Percentiles rank a stretch among this genome's conserved stretches.
Evolutionary conservation across 2,329 filamentous ascomycete species (phyloP).

Genomic region (Rhinocladiella similis): DNA sequence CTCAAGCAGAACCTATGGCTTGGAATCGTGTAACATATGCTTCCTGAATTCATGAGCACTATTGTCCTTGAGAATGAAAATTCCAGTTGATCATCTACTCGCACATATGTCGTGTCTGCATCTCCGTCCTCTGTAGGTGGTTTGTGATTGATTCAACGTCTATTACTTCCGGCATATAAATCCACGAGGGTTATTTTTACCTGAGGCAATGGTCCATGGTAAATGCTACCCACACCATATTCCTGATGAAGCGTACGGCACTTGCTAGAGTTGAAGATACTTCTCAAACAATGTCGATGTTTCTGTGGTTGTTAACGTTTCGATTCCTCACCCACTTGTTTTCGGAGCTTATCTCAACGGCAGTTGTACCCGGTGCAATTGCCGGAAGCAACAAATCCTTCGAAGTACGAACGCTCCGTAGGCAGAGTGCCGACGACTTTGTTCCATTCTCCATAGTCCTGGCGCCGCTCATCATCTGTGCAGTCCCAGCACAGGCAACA

Average conservation of each 20-base stretch:
- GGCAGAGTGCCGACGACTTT: too few species aligned
- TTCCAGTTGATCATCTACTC: constrained; percentile 12
- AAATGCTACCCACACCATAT: too few species aligned
- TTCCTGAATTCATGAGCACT: constrained; percentile 12
- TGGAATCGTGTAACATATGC: constrained; percentile 27
- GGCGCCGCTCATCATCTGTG: too few species aligned
- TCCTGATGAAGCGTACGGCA: too few species aligned
- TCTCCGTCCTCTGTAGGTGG: background rate
- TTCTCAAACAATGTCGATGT: too few species aligned
- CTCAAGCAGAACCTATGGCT: constrained; percentile 19
- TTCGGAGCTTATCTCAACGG: background rate
- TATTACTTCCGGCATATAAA: background rate
- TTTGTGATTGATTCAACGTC: too few species aligned
- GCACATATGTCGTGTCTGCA: background rate
- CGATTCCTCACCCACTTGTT: too few species aligned
- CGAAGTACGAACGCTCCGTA: background rate
- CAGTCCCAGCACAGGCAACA: background rate
- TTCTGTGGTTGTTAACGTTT: too few species aligned
- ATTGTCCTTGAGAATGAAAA: constrained; percentile 23
- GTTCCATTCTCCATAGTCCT: too few species aligned
- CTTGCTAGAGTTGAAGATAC: too few species aligned
- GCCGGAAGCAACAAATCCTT: background rate
- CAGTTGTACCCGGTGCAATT: background rate
- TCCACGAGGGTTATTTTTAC: too few species aligned
- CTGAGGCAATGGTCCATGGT: too few species aligned